These are phyloP conservation scores for Lichtheimia hyalospora DNA, from an alignment of 371 early-diverging fungal species.

Conservation along the genomic window DNA sequence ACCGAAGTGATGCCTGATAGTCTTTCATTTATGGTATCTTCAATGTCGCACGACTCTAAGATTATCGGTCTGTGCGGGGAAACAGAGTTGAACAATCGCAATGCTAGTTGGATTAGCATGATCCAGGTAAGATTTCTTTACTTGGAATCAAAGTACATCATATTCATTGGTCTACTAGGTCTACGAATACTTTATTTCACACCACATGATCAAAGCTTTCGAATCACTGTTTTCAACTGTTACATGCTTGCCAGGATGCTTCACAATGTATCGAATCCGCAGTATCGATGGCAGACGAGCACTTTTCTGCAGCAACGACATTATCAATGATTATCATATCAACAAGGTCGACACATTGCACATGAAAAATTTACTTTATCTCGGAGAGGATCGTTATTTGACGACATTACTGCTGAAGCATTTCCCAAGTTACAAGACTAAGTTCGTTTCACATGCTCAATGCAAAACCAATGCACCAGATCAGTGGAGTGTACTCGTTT, in stretches of 20 bases:
- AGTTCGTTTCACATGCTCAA: conserved; percentile 94
- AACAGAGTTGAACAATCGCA: conserved; percentile 86
- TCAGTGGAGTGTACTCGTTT: conserved; percentile 88
- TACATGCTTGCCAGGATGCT: conserved; percentile 96
- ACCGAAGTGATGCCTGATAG: conserved; percentile 87
- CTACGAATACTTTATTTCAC: conserved; percentile 98
- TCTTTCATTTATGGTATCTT: conserved; percentile 79
- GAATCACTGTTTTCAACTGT: conserved; percentile 98
- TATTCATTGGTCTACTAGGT: not conserved
- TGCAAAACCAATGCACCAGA: conserved; percentile 98
- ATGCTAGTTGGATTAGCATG: conserved; percentile 95
- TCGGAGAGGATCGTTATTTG: conserved; percentile 90
- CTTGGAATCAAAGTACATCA: too few species aligned
- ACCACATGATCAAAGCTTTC: conserved; percentile 97
- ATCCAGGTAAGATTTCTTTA: conserved; percentile 76
- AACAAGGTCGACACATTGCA: conserved; percentile 97
- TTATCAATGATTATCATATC: conserved; percentile 92
- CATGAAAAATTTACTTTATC: conserved; percentile 83
- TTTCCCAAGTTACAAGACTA: conserved; percentile 94
- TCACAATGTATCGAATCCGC: conserved; percentile 92
- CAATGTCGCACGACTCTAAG: conserved; percentile 83
- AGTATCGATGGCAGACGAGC: conserved; percentile 79
- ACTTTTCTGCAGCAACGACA: conserved; percentile 82
- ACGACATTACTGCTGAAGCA: conserved; percentile 98
- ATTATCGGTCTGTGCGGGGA: conserved; percentile 95